phyloP scores from a whole-genome alignment of 805 yeast species.

The Monosporozyma siamensis region DNA sequence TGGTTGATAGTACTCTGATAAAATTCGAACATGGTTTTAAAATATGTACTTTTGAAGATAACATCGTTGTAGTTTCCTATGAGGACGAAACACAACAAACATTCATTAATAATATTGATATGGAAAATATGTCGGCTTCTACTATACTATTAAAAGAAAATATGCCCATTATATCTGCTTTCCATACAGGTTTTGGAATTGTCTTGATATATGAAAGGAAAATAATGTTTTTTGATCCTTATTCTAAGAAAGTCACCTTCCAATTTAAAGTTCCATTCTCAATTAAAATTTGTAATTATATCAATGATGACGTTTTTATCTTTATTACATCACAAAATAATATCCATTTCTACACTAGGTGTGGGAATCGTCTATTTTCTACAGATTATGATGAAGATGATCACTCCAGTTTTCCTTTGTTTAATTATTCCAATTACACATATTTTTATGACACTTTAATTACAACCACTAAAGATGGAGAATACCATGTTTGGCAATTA shows the following conservation, averaged over 20 bases:
- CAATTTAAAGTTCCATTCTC: conserved; percentile 9
- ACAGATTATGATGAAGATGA: conserved; percentile 16
- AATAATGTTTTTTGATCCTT: conserved; percentile 15
- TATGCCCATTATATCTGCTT: conserved; percentile 9
- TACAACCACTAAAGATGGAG: conserved; percentile 15
- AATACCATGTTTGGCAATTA: conserved; percentile 20
- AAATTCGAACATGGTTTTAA: conserved; percentile 15
- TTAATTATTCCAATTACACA: conserved; percentile 14
- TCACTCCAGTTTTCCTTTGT: conserved; percentile 4
- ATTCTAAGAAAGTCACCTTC: conserved; percentile 8
- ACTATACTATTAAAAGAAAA: conserved; percentile 7
- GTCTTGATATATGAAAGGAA: conserved; percentile 13
- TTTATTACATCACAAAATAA: conserved; percentile 18
- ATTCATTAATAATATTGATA: conserved; percentile 13
- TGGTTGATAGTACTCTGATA: conserved; percentile 19
- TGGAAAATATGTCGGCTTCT: conserved; percentile 9
- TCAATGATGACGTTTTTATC: conserved; percentile 15
- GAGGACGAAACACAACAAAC: conserved; percentile 2
- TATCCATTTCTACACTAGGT: conserved; percentile 18
- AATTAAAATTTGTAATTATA: conserved; percentile 15
- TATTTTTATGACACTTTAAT: conserved; percentile 13
- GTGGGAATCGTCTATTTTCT: conserved; percentile 24
- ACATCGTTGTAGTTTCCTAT: conserved; percentile 16
- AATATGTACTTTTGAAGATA: conserved; percentile 12
- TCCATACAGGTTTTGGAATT: conserved; percentile 6